A percentile compares a stretch with the other conserved stretches of the same genome.
Conservation (phyloP, 2,329 filamentous ascomycete species). For the Daldinia sp. region DNA sequence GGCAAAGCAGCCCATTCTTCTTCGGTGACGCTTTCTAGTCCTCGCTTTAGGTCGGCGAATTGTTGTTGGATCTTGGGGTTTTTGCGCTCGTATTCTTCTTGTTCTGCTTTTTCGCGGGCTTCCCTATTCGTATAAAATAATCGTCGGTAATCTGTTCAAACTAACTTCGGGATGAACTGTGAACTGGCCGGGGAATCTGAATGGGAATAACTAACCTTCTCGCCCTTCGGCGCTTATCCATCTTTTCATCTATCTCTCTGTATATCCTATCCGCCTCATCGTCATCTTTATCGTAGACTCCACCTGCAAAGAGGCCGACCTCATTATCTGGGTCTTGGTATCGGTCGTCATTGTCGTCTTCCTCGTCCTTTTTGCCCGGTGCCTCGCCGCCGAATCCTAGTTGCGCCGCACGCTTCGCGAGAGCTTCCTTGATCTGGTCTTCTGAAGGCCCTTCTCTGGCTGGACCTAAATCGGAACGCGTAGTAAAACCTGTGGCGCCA, state of each 20-base stretch:
- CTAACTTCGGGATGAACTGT: constrained; percentile 68
- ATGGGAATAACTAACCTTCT: constrained; percentile 75
- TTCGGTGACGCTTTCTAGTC: constrained; percentile 85
- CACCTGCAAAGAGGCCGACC: constrained; percentile 91
- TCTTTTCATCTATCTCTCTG: constrained; percentile 94
- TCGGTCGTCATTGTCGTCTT: constrained; percentile 78
- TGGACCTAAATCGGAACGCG: constrained; percentile 93
- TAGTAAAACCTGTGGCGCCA: constrained; percentile 98
- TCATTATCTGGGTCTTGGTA: constrained; percentile 98
- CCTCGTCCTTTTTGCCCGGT: constrained; percentile 71
- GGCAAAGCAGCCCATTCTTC: constrained; percentile 97
- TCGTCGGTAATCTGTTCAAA: constrained; percentile 80
- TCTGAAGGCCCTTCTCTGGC: constrained; percentile 94
- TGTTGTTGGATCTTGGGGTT: constrained; percentile 99
- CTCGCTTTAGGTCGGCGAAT: constrained; percentile 94
- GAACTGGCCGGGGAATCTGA: constrained; percentile 64
- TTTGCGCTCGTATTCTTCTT: constrained; percentile 93
- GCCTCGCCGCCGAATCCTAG: constrained; percentile 71
- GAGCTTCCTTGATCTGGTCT: constrained; percentile 97
- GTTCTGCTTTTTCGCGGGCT: constrained; percentile 89
- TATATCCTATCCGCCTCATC: constrained; percentile 98
- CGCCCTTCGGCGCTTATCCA: constrained; percentile 86
- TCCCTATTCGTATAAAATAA: constrained; percentile 76
- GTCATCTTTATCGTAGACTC: constrained; percentile 96
- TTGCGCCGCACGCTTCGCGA: constrained; percentile 90